Base-by-base conservation (phyloP, 2,329 filamentous ascomycete species). In the Epichloe gansuensis region DNA sequence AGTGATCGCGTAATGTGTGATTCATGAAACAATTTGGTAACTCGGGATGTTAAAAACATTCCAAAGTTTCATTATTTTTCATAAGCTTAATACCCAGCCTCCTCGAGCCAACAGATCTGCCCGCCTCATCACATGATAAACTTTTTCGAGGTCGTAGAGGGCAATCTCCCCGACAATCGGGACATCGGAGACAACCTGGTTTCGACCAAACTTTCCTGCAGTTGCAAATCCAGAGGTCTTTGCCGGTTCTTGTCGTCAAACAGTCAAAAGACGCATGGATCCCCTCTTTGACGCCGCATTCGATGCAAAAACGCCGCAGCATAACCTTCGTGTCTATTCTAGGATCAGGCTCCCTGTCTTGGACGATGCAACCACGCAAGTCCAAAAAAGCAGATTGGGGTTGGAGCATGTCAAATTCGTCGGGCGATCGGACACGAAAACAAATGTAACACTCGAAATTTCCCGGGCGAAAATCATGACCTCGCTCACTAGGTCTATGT, bases 371-470 rank as follows among this genome's bases (percentile, higher is more conserved):
- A 25, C 65, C 66, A 12, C 57, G 55, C 34, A 53, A 50, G 56
- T 71, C 67, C 43, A 70, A 55, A 52, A 52, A 66, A 17, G 65
- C 63, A 13, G 60, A 60, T 41, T 63, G 60, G 3, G 63, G 61
- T 52, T 71, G 69, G 15, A 67, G 59, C 52, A 63, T 61, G 54
- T 72, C 68, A 56, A 72, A 72, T 53, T 67, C 62, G 42, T 67
- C 65, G 5, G 69, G 68, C 3, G 61, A 60, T 45, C 69, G 64
- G n/a, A 72, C 68, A 2, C 67, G 65, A 54, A 67, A 72, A 60
- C 70, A 72, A 28, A 69, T 60, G 57, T 71, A 72, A 57, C 69
- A 72, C 54, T 71, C 69, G 45, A 69, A 67, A 57, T 72, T 72
- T 15, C 69, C 69, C 0, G 69, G 69, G 49, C 65, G 62, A 54